Evolutionary conservation across 2,329 filamentous ascomycete genomes (phyloP), one percentile per base, ranked within the genome.

Genomic region (Colletotrichum echinochloae): DNA sequence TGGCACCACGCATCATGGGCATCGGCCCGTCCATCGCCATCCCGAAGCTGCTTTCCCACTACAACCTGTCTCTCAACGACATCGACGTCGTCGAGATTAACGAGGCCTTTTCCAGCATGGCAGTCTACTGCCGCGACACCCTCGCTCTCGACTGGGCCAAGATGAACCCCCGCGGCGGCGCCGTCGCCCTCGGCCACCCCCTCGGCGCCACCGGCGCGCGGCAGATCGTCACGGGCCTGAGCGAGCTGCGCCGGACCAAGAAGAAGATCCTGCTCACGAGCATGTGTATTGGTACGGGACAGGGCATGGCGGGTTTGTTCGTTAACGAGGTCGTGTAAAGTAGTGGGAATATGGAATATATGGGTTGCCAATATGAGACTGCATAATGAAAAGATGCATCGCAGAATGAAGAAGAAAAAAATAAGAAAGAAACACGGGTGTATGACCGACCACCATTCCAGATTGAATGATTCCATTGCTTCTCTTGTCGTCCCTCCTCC

Each of bases 101-200:
- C 85, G 96, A 99, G 87, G 96, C 96, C 1, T 99, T 99, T 78
- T 95, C 95, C 28, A 96, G 93, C 62, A 98, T 98, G 96, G 95
- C 94, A 1, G 95, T 98, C 37, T 98, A 98, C 88, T 97, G 94
- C 83, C 84, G 92, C 65, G 87, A 94, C 77, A 89, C 85, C 74
- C 86, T 96, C 60, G 89, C 89, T 74, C 84, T 95, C 60, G 90
- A 93, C 78, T 88, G 87, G 81, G 81, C 87, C 76, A 95, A 94
- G 89, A 88, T 96, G 87, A 96, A 96, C 83, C 88, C 91, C 33
- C 87, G 92, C 71, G 93, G 93, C 75, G 93, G 93, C 73, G 93
- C 93, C 74, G 95, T 96, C 78, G 93, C 93, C 3, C 86, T 96
- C 0, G 93, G 93, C 62, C 93, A 96, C 80, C 93, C 93, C 5